phyloP scores from a whole-genome alignment of 371 early-diverging fungal genomes.

The Conidiobolus incongruus region DNA sequence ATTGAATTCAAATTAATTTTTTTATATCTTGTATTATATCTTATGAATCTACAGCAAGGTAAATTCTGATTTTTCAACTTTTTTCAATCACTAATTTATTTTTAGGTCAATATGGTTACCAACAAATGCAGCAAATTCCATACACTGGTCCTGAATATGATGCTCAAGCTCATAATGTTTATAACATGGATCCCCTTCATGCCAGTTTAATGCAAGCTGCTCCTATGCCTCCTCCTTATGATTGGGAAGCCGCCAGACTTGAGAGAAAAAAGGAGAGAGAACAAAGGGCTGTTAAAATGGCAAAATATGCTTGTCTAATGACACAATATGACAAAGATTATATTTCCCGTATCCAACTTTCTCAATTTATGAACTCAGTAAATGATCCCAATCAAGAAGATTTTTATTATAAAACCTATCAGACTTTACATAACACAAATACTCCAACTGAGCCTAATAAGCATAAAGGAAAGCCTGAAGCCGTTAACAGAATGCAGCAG shows the following conservation, averaged over 20 bases:
- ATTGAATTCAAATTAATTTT: no score
- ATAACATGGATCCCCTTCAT: no score
- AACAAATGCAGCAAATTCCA: no score
- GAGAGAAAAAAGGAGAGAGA: background rate
- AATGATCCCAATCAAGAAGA: conserved; percentile 80
- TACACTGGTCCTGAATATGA: no score
- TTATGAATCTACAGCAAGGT: no score
- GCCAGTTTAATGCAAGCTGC: no score
- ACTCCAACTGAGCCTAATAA: conserved; percentile 3
- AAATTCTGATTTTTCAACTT: no score
- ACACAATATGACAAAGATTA: conserved; percentile 77
- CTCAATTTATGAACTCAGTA: conserved; percentile 52
- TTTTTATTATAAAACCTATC: conserved; percentile 80
- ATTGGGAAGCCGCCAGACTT: background rate
- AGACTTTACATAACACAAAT: conserved; percentile 17
- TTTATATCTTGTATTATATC: no score
- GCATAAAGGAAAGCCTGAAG: conserved; percentile 8
- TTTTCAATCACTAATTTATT: no score
- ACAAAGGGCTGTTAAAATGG: conserved; percentile 14
- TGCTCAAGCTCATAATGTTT: no score
- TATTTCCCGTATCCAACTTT: conserved; percentile 75
- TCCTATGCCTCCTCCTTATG: background rate
- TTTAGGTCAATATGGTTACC: no score
- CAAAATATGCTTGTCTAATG: conserved; percentile 70
- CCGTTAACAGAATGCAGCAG: conserved; percentile 5